A percentile compares a stretch with the other conserved stretches of the same genome.
Conservation (phyloP, 1,284 basidiomycete genomes). For the Malassezia globosa region DNA sequence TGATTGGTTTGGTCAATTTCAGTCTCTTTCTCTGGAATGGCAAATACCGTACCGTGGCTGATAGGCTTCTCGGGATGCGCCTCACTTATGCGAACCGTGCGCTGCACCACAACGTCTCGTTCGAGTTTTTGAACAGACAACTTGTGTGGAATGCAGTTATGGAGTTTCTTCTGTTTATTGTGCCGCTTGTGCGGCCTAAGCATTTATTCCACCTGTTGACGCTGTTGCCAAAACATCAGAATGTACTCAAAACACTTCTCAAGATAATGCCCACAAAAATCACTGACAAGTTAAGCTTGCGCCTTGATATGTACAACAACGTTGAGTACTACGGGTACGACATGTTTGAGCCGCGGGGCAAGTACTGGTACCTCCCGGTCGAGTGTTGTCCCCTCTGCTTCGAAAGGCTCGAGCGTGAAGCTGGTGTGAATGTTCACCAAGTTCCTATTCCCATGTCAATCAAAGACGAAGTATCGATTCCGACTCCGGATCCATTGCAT, state of each 20-base stretch:
- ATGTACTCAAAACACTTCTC: slow-evolving; percentile 43
- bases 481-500: slow-evolving; percentile 30
- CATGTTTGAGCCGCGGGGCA: slow-evolving; percentile 3
- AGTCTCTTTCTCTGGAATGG: slow-evolving; percentile 75
- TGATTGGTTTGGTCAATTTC: slow-evolving; percentile 62
- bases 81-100: slow-evolving; percentile 64
- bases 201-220: slow-evolving; percentile 54
- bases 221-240: slow-evolving; percentile 43
- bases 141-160: slow-evolving; percentile 99
- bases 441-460: slow-evolving; percentile 1
- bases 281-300: slow-evolving; percentile 24
- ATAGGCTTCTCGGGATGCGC: slow-evolving; percentile 67
- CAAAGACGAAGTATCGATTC: not conserved
- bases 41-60: slow-evolving; percentile 73
- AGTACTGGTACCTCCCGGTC: slow-evolving; percentile 29
- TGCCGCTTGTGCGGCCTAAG: slow-evolving; percentile 68
- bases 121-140: slow-evolving; percentile 98
- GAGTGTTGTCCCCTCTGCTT: slow-evolving; percentile 42
- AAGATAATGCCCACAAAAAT: slow-evolving; percentile 23
- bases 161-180: slow-evolving; percentile 83
- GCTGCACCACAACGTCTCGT: slow-evolving; percentile 74
- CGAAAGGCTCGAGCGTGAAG: slow-evolving; percentile 25
- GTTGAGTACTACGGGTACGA: not conserved
- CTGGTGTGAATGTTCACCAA: slow-evolving; percentile 21
- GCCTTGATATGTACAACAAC: slow-evolving; percentile 16